A percentile compares a stretch with the other conserved stretches of the same genome.
These are phyloP conservation scores for Pholiota adiposa DNA, from an alignment of 1,284 basidiomycete species.

Conservation along the genomic window DNA sequence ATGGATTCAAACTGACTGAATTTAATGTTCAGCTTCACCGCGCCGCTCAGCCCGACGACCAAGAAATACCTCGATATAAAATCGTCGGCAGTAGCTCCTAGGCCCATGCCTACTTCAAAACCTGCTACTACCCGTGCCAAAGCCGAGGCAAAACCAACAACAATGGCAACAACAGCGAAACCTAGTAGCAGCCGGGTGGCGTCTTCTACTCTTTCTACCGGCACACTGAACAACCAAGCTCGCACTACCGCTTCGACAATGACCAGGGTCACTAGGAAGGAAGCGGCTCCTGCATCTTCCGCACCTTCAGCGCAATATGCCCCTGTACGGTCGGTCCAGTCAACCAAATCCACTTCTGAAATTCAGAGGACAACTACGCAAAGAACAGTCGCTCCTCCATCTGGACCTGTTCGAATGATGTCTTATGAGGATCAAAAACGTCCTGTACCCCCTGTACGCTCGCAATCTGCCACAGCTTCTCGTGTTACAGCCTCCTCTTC, in stretches of 20 bases:
- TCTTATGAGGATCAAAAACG: slow-evolving; percentile 18
- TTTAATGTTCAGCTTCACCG: slow-evolving; percentile 60
- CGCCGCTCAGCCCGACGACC: slow-evolving; percentile 75
- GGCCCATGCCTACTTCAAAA: slow-evolving; percentile 14
- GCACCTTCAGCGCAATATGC: slow-evolving; percentile 31
- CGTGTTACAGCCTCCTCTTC: slow-evolving; percentile 1
- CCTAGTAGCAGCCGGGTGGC: slow-evolving; percentile 11
- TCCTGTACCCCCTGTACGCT: slow-evolving; percentile 19
- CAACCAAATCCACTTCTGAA: slow-evolving; percentile 22
- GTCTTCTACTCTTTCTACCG: slow-evolving; percentile 26
- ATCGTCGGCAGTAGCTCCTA: slow-evolving; percentile 20
- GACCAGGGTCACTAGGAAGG: slow-evolving; percentile 24
- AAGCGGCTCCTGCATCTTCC: slow-evolving; percentile 25
- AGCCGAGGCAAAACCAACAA: slow-evolving; percentile 11
- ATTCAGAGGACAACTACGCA: slow-evolving; percentile 19
- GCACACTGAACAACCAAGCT: slow-evolving; percentile 16
- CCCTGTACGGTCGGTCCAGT: slow-evolving; percentile 30
- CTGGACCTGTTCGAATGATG: slow-evolving; percentile 10
- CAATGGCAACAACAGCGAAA: slow-evolving; percentile 8
- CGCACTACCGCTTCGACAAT: slow-evolving; percentile 18
- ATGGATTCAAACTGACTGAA: background rate
- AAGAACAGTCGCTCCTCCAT: slow-evolving; percentile 1
- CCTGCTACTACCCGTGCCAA: slow-evolving; percentile 18
- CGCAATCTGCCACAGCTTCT: slow-evolving; percentile 11
- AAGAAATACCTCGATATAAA: slow-evolving; percentile 79